Evolutionary conservation across 164 flowering plant genomes (phyloP).

Genomic region (Akebia trifoliata): DNA sequence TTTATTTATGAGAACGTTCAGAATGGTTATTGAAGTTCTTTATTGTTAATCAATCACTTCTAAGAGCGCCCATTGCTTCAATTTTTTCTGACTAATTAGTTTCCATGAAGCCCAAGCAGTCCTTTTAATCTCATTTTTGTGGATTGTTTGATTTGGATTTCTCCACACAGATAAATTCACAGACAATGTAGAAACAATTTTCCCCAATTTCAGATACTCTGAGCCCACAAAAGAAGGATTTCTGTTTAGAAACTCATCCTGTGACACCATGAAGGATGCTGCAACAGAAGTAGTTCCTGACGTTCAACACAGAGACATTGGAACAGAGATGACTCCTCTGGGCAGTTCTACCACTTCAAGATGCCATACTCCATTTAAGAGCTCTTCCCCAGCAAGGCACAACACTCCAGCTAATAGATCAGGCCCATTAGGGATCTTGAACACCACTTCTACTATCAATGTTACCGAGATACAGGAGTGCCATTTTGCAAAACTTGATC

Average conservation of each 20-base stretch:
- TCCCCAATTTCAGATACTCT: constrained; percentile 38
- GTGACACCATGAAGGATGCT: constrained; percentile 46
- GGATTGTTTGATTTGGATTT: too few relatives aligned
- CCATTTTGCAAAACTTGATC: constrained; percentile 66
- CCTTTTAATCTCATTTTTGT: too few relatives aligned
- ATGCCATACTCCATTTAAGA: constrained; percentile 64
- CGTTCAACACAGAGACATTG: constrained; percentile 58
- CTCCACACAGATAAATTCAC: constrained; percentile 73
- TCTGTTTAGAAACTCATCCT: constrained; percentile 41
- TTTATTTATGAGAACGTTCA: too few relatives aligned
- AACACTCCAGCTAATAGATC: constrained; percentile 78
- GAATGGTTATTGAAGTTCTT: background rate
- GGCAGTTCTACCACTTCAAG: constrained; percentile 73
- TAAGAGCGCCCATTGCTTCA: background rate
- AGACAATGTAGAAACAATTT: constrained; percentile 45
- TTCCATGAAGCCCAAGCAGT: too few relatives aligned
- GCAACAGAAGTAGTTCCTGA: constrained; percentile 39
- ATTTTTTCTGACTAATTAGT: too few relatives aligned
- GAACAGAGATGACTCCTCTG: constrained; percentile 90
- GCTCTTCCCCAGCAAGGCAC: constrained; percentile 77
- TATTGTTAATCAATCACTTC: background rate
- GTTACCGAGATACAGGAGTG: constrained; percentile 59
- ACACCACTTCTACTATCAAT: constrained; percentile 29
- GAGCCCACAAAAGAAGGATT: constrained; percentile 73
- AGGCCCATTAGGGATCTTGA: constrained; percentile 39